Percentiles rank a stretch among this genome's conserved stretches.
These are phyloP conservation scores for Trichoderma reesei DNA, from an alignment of 495 filamentous ascomycete genomes.

Conservation along the genomic window DNA sequence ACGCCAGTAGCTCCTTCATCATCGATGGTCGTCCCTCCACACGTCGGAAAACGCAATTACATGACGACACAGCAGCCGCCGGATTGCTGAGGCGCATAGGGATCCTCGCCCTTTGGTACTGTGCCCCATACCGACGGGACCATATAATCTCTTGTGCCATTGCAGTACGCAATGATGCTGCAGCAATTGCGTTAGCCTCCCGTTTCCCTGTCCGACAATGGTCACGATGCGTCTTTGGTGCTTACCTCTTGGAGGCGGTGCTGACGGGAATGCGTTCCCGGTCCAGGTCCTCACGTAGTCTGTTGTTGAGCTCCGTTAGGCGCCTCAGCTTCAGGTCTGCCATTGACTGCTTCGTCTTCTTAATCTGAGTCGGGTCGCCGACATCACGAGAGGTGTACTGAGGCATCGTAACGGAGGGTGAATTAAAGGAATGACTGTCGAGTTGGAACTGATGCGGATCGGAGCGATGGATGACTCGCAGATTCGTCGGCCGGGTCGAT, in stretches of 20 bases:
- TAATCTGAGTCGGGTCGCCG: conserved; percentile 57
- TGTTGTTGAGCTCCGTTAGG: conserved; percentile 89
- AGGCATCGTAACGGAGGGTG: conserved; percentile 34
- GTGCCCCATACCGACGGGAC: conserved; percentile 93
- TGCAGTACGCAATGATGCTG: conserved; percentile 94
- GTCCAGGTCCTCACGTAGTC: conserved; percentile 89
- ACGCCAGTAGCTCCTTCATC: background rate
- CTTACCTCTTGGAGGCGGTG: conserved; percentile 83
- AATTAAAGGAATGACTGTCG: conserved; percentile 1
- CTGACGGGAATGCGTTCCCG: conserved; percentile 91
- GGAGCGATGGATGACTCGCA: background rate
- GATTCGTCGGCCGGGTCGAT: conserved; percentile 2
- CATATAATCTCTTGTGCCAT: conserved; percentile 96
- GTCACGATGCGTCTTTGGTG: background rate
- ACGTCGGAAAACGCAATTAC: conserved; percentile 35
- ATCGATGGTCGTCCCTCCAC: conserved; percentile 2
- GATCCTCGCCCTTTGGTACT: conserved; percentile 89
- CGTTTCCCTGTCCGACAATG: background rate
- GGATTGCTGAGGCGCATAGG: conserved; percentile 87
- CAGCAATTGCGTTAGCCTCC: conserved; percentile 13
- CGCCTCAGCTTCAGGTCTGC: conserved; percentile 94
- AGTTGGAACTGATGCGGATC: background rate
- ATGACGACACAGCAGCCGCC: conserved; percentile 89
- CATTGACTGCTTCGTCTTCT: conserved; percentile 98
- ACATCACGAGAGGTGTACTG: conserved; percentile 46